These are phyloP conservation scores for Massospora cicadina DNA, from an alignment of 371 early-diverging fungal genomes.

Conservation along the genomic window DNA sequence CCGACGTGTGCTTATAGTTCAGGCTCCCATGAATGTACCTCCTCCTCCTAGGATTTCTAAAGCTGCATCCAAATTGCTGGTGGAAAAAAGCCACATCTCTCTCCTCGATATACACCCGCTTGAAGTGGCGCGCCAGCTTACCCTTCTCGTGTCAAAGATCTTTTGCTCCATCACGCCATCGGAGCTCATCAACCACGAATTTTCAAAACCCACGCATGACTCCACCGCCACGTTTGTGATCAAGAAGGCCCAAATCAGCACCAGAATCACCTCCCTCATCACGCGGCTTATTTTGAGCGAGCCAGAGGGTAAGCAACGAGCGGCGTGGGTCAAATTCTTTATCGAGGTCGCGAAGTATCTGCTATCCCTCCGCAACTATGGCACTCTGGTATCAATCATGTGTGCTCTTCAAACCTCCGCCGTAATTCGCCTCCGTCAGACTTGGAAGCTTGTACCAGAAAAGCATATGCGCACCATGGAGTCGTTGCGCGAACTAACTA, in stretches of 20 bases:
- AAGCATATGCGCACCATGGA: slow-evolving; percentile 31
- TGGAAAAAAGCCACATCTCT: slow-evolving; percentile 16
- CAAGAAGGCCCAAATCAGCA: slow-evolving; percentile 9
- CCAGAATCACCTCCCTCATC: slow-evolving; percentile 34
- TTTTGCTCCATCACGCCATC: slow-evolving; percentile 38
- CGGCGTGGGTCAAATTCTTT: slow-evolving; percentile 59
- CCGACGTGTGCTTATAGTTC: slow-evolving; percentile 10
- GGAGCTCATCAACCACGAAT: slow-evolving; percentile 44
- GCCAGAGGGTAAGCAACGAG: slow-evolving; percentile 58
- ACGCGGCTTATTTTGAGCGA: slow-evolving; percentile 54
- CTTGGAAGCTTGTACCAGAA: slow-evolving; percentile 42
- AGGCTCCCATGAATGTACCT: slow-evolving; percentile 11
- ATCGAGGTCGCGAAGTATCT: slow-evolving; percentile 21
- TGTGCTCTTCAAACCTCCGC: slow-evolving; percentile 59
- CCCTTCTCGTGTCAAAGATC: slow-evolving; percentile 35
- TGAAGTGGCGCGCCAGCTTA: slow-evolving; percentile 61
- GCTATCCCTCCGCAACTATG: slow-evolving; percentile 52
- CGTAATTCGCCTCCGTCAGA: slow-evolving; percentile 45
- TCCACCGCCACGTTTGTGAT: slow-evolving; percentile 16
- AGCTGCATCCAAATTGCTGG: slow-evolving; percentile 14
- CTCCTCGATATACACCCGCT: slow-evolving; percentile 49
- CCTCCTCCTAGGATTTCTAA: slow-evolving; percentile 22
- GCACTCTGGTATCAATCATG: slow-evolving; percentile 58
- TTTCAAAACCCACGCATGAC: slow-evolving; percentile 27
- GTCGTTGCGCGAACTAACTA: slow-evolving; percentile 36